A percentile compares a stretch with the other conserved stretches of the same genome.
Evolutionary conservation across 1,284 basidiomycete species (phyloP).

Genomic region (Apiotrichum mycotoxinovorans): DNA sequence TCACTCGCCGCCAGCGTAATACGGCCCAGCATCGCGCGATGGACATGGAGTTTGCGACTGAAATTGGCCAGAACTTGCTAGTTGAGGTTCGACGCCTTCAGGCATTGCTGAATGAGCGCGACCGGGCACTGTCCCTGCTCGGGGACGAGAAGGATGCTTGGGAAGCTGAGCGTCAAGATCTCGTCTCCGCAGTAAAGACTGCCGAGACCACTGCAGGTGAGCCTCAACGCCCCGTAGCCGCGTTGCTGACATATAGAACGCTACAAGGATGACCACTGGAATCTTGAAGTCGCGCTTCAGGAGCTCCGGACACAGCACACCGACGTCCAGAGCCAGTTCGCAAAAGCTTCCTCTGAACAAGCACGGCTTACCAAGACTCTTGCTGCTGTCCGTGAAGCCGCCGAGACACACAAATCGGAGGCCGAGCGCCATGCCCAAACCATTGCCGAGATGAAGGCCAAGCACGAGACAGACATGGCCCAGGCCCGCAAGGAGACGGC

Average conservation of each 20-base stretch:
- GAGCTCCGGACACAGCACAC: constrained; percentile 71
- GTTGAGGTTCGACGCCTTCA: constrained; percentile 85
- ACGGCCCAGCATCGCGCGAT: constrained; percentile 47
- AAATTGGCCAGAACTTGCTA: constrained; percentile 85
- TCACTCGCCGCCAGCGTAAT: constrained; percentile 50
- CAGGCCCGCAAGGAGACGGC: constrained; percentile 82
- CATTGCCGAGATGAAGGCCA: constrained; percentile 72
- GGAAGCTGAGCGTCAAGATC: constrained; percentile 67
- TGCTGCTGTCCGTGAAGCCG: constrained; percentile 66
- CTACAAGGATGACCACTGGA: constrained; percentile 98
- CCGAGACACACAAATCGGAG: constrained; percentile 83
- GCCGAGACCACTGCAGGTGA: constrained; percentile 74
- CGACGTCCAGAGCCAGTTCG: constrained; percentile 63
- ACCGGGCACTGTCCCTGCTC: constrained; percentile 80
- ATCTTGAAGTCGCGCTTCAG: constrained; percentile 88
- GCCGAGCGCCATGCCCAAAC: constrained; percentile 66
- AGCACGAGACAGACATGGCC: constrained; percentile 88
- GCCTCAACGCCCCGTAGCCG: constrained; percentile 25
- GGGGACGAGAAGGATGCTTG: constrained; percentile 76
- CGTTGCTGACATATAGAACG: constrained; percentile 53
- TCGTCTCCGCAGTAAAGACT: constrained; percentile 64
- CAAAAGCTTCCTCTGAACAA: constrained; percentile 75
- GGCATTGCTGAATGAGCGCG: constrained; percentile 76
- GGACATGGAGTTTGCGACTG: constrained; percentile 81
- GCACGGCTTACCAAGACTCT: constrained; percentile 75